These are phyloP conservation scores for Colletotrichum brevisporum DNA, from an alignment of 2,329 filamentous ascomycete species.

Conservation along the genomic window DNA sequence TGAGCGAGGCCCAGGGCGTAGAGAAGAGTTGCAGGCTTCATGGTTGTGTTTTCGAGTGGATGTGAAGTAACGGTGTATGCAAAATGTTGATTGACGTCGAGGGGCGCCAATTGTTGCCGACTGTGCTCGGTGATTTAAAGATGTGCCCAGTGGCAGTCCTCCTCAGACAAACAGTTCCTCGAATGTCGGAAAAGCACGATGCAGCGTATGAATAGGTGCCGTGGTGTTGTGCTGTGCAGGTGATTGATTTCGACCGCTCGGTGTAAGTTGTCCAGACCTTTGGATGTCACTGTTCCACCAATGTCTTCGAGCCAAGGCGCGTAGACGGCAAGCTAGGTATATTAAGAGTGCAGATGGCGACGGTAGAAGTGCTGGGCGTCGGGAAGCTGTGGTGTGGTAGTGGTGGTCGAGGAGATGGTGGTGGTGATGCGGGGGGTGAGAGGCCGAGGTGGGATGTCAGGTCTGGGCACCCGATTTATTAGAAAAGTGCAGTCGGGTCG, in stretches of 20 bases:
- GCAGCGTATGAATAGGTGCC: background rate
- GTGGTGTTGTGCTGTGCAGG: background rate
- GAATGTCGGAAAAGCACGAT: too few species aligned
- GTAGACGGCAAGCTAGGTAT: background rate
- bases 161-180: too few species aligned
- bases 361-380: background rate
- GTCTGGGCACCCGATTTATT: constrained; percentile 35
- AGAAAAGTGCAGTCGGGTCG: constrained; percentile 6
- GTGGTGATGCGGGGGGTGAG: constrained; percentile 17
- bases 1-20: constrained; percentile 23
- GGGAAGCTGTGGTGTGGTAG: constrained; percentile 4
- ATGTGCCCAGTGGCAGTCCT: background rate
- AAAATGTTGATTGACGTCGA: background rate
- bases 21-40: constrained; percentile 36
- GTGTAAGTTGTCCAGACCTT: background rate
- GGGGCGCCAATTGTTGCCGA: background rate
- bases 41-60: constrained; percentile 3
- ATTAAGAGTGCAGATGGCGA: background rate
- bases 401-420: background rate
- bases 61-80: background rate
- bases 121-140: background rate
- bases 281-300: background rate
- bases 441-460: constrained; percentile 11
- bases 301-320: constrained; percentile 10
- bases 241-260: background rate